Conservation (phyloP, 306 rosid species). For the Pterocarpus santalinus region DNA sequence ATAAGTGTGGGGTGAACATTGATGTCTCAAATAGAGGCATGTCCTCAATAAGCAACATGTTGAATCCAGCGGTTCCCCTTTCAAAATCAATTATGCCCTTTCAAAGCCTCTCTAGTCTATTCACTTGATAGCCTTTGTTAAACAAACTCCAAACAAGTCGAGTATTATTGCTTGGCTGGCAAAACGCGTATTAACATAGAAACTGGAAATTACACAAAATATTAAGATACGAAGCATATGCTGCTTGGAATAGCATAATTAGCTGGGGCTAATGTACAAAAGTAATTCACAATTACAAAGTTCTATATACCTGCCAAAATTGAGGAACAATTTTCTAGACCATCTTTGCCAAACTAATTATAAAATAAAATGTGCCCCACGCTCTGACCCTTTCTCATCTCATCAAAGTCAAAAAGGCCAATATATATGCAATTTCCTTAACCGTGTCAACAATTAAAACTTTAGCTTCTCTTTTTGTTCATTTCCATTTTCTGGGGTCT, state of each 20-base stretch:
- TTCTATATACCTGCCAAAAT: background rate
- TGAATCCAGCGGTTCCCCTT: background rate
- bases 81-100: background rate
- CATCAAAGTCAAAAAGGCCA: background rate
- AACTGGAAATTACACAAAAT: background rate
- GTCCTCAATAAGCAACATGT: conserved; percentile 7
- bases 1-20: background rate
- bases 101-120: background rate
- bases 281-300: background rate
- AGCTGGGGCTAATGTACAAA: background rate
- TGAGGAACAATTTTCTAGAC: conserved; percentile 20
- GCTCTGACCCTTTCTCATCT: background rate
- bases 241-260: background rate
- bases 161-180: conserved; percentile 5
- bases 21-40: background rate
- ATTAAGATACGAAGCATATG: conserved; percentile 4
- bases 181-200: background rate
- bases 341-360: conserved; percentile 9
- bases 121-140: background rate
- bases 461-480: background rate
- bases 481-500: background rate
- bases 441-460: background rate
- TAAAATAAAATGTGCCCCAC: background rate
- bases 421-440: background rate
- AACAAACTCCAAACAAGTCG: background rate